phyloP scores from a whole-genome alignment of 495 filamentous ascomycete species.

The Penicillium daleae region DNA sequence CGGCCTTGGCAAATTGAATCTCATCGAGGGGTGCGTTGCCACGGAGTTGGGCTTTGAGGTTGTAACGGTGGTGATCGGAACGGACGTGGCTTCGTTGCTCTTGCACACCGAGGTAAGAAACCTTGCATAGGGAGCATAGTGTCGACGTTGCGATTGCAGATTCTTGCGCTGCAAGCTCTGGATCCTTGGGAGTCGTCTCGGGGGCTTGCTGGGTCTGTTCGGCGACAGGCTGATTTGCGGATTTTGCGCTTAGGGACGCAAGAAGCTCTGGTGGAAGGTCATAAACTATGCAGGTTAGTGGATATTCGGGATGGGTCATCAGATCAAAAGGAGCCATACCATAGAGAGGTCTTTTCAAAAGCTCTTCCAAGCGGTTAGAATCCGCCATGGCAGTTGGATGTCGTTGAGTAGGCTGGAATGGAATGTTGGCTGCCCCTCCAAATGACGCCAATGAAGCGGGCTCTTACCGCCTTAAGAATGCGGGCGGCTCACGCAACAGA shows the following conservation, averaged over 20 bases:
- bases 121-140: slow-evolving; percentile 79
- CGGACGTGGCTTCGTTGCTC: slow-evolving; percentile 85
- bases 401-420: slow-evolving; percentile 7
- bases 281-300: slow-evolving; percentile 64
- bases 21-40: slow-evolving; percentile 72
- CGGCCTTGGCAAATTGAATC: slow-evolving; percentile 77
- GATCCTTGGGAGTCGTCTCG: slow-evolving; percentile 22
- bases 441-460: slow-evolving; percentile 23
- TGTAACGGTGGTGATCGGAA: slow-evolving; percentile 94
- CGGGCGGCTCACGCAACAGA: too few relatives aligned
- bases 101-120: slow-evolving; percentile 68
- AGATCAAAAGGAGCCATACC: slow-evolving; percentile 33
- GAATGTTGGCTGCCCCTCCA: slow-evolving; percentile 23
- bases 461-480: slow-evolving; percentile 29
- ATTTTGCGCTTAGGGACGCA: slow-evolving; percentile 65
- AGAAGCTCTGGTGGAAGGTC: slow-evolving; percentile 83
- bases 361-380: slow-evolving; percentile 44
- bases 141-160: slow-evolving; percentile 63
- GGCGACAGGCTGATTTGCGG: slow-evolving; percentile 35
- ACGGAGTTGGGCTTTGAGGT: slow-evolving; percentile 84
- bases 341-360: slow-evolving; percentile 67
- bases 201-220: slow-evolving; percentile 31
- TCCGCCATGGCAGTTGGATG: slow-evolving; percentile 25
- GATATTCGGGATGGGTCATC: background rate
- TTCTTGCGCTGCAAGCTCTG: slow-evolving; percentile 41